phyloP scores from a whole-genome alignment of 768 basidiomycete genomes.

The Boletales sp. region DNA sequence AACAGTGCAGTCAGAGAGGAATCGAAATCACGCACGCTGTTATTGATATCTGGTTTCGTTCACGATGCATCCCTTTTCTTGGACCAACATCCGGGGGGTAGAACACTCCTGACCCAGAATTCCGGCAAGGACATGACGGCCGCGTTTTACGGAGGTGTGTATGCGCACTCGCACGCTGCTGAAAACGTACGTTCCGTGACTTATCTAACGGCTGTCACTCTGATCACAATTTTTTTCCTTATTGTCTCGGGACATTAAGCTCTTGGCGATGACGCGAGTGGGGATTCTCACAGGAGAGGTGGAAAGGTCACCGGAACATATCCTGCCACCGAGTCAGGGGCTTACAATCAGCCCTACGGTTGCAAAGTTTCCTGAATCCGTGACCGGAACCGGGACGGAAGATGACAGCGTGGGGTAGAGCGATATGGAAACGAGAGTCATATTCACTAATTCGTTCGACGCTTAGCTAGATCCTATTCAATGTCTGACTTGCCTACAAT shows the following conservation, averaged over 20 bases:
- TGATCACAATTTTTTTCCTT: background rate
- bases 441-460: constrained; percentile 15
- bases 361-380: constrained; percentile 4
- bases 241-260: constrained; percentile 26
- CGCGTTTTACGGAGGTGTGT: constrained; percentile 82
- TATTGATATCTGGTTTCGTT: constrained; percentile 83
- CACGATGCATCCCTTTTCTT: constrained; percentile 76
- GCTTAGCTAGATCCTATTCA: background rate
- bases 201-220: constrained; percentile 1
- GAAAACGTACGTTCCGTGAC: constrained; percentile 52
- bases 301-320: constrained; percentile 44
- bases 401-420: background rate
- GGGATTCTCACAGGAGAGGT: constrained; percentile 64
- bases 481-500: too few species aligned
- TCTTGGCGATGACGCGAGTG: constrained; percentile 77
- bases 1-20: constrained; percentile 56
- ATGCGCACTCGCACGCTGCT: constrained; percentile 80
- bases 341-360: constrained; percentile 28
- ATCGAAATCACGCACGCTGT: constrained; percentile 57
- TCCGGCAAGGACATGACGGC: constrained; percentile 81
- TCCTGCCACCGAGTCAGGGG: constrained; percentile 44
- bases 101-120: constrained; percentile 48
- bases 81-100: constrained; percentile 80
- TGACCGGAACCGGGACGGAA: background rate
- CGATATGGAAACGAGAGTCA: background rate